Evolutionary conservation across 1,139 yeast genomes (phyloP), one percentile per base, ranked within the genome.

Genomic region (Kodamaea sp.): DNA sequence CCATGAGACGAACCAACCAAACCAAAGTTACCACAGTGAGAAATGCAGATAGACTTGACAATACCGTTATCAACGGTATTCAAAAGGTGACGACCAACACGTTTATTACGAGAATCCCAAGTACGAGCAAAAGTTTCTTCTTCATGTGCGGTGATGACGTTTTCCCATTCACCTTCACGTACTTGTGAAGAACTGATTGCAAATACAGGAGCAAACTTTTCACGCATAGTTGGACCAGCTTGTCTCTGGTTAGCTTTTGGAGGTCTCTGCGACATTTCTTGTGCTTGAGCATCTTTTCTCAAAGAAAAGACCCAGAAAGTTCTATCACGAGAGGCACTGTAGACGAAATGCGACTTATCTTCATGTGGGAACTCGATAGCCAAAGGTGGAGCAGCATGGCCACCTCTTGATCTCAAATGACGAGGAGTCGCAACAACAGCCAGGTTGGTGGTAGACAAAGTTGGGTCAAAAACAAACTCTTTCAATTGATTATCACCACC

Each of bases 251-350:
- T 58, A 8, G 70, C 55, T 48, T 77, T 79, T 23, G 79, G 79
- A 26, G 75, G 64, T 51, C 84, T 78, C 63, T 90, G 97, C 0
- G 97, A 89, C 55, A 92, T 68, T 58, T 89, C 96, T 54, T 87
- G 96, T 2, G 96, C 87, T 63, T 94, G 99, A 0, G 97, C 95
- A 61, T 94, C 98, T 58, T 92, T 92, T 52, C 97, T 77, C 40
- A 92, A 69, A 0, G 97, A 90, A 54, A 92, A 92, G 12, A 80
- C 76, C 97, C 98, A 92, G 50, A 92, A 73, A 2, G 96, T 75
- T 48, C 78, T 75, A 63, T 94, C 98, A 50, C 84, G 76, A 0
- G 97, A 87, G 4, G 95, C 95, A 46, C 96, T 86, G 41, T 87
- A 73, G 26, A 94, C 59, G 61, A 81, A 87, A 62, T 94, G 98